These are phyloP conservation scores for Talaromyces liani DNA, from an alignment of 495 filamentous ascomycete species.

Conservation along the genomic window DNA sequence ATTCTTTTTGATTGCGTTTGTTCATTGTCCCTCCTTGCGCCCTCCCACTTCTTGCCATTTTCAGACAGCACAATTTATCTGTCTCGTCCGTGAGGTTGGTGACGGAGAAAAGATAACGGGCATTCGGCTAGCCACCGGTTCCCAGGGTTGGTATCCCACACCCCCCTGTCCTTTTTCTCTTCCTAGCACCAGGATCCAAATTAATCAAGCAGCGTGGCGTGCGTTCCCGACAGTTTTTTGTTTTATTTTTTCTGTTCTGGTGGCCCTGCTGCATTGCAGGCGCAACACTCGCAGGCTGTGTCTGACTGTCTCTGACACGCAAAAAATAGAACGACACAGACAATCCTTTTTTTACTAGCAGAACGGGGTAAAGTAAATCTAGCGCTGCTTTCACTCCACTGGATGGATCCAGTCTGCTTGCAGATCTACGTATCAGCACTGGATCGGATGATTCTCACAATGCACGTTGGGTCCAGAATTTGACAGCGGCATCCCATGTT, in stretches of 20 bases:
- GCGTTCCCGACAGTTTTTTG: not conserved
- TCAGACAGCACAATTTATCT: not conserved
- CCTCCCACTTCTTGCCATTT: not conserved
- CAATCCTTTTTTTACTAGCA: not conserved
- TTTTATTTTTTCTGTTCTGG: not conserved
- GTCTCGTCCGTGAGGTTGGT: not conserved
- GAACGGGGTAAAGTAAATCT: not conserved
- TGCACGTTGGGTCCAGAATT: conserved; percentile 5
- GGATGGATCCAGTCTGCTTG: not conserved
- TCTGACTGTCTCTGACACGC: not conserved
- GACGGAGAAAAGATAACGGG: conserved; percentile 3
- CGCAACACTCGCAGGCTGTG: not conserved
- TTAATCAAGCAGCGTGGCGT: not conserved
- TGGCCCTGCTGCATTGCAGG: not conserved
- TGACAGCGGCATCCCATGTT: conserved; percentile 1
- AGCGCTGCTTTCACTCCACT: not conserved
- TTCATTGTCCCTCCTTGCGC: not conserved
- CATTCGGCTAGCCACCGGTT: not conserved
- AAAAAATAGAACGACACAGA: not conserved
- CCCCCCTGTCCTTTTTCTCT: not conserved
- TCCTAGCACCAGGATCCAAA: not conserved
- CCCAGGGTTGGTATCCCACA: not conserved
- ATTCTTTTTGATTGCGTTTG: not conserved
- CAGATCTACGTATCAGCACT: not conserved
- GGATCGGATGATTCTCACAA: conserved; percentile 3